These are phyloP conservation scores for Salvia hispanica DNA, from an alignment of 257 asterid genomes.

Conservation along the genomic window DNA sequence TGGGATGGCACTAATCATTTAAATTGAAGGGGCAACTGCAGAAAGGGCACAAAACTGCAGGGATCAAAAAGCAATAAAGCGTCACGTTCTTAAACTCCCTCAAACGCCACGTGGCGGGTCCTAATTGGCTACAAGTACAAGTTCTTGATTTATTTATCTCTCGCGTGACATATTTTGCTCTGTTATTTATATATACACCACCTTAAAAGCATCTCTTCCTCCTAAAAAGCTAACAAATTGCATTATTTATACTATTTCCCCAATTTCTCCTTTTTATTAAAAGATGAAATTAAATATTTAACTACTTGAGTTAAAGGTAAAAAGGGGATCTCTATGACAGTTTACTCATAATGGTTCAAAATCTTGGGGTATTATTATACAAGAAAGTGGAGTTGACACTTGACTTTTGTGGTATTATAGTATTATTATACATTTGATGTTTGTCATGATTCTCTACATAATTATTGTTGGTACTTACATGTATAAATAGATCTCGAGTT, in stretches of 20 bases:
- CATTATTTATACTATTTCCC: slow-evolving; percentile 25
- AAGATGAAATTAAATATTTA: slow-evolving; percentile 36
- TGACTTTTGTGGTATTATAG: slow-evolving; percentile 21
- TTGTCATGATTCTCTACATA: neutral
- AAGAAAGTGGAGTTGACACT: slow-evolving; percentile 33
- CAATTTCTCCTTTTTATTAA: slow-evolving; percentile 37
- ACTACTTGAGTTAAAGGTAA: slow-evolving; percentile 26
- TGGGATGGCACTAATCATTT: slow-evolving; percentile 50
- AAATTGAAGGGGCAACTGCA: slow-evolving; percentile 44
- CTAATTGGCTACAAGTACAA: neutral
- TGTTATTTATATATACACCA: slow-evolving; percentile 1
- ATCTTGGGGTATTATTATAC: slow-evolving; percentile 13
- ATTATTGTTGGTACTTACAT: neutral
- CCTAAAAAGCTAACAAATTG: slow-evolving; percentile 47
- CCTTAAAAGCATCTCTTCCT: slow-evolving; percentile 57
- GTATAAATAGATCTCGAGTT: neutral
- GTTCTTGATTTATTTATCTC: slow-evolving; percentile 22
- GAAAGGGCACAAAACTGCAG: slow-evolving; percentile 31
- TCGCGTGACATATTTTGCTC: slow-evolving; percentile 38
- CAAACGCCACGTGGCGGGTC: slow-evolving; percentile 25
- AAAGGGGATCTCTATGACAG: slow-evolving; percentile 29
- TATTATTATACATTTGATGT: neutral
- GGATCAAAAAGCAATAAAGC: slow-evolving; percentile 31
- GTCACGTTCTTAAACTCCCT: slow-evolving; percentile 24
- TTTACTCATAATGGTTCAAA: slow-evolving; percentile 33